These are phyloP conservation scores for Blastobotrys arbuscula DNA, from an alignment of 1,139 yeast genomes.

Conservation along the genomic window DNA sequence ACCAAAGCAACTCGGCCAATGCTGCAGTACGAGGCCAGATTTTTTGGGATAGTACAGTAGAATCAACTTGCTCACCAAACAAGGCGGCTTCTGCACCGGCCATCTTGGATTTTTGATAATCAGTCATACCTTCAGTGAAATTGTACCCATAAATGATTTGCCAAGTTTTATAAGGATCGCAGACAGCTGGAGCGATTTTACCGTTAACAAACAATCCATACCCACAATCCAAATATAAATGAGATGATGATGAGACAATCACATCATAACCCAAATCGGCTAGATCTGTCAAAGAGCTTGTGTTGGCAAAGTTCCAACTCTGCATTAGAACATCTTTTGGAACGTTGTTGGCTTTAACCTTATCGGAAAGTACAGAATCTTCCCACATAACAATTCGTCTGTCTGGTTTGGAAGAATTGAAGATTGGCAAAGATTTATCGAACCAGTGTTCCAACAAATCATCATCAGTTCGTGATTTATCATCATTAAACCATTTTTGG, in stretches of 20 bases:
- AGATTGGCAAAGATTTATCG: slow-evolving; percentile 37
- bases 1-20: slow-evolving; percentile 43
- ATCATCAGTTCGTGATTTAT: slow-evolving; percentile 28
- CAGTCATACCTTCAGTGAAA: slow-evolving; percentile 22
- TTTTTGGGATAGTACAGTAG: slow-evolving; percentile 35
- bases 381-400: slow-evolving; percentile 43
- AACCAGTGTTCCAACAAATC: slow-evolving; percentile 40
- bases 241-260: slow-evolving; percentile 38
- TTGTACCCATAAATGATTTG: slow-evolving; percentile 42
- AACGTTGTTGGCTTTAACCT: slow-evolving; percentile 22
- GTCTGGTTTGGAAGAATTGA: slow-evolving; percentile 21
- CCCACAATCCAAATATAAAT: slow-evolving; percentile 46
- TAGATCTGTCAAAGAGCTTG: slow-evolving; percentile 30
- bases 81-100: slow-evolving; percentile 42
- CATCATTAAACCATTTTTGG: slow-evolving; percentile 30
- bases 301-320: slow-evolving; percentile 36
- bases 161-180: slow-evolving; percentile 46
- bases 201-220: slow-evolving; percentile 41
- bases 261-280: slow-evolving; percentile 42
- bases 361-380: slow-evolving; percentile 34
- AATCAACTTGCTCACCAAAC: slow-evolving; percentile 44
- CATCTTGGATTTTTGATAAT: slow-evolving; percentile 32
- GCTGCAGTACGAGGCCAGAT: slow-evolving; percentile 47
- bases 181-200: slow-evolving; percentile 40
- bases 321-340: slow-evolving; percentile 37